These are phyloP conservation scores for Aspergillus udagawae DNA, from an alignment of 2,329 filamentous ascomycete genomes.

Conservation along the genomic window DNA sequence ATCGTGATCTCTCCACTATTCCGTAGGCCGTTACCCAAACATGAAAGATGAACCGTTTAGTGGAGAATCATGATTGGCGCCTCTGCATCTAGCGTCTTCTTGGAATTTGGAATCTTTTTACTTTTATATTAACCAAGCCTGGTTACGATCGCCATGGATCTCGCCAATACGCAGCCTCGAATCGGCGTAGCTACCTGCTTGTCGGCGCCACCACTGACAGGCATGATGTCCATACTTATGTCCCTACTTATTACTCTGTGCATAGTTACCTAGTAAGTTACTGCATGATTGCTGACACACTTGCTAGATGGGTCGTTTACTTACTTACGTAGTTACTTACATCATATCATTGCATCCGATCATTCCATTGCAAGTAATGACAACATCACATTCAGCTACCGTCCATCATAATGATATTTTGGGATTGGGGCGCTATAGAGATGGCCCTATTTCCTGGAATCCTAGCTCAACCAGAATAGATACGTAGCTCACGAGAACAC, in stretches of 20 bases:
- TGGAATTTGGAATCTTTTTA: conserved; percentile 23
- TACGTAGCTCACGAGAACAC: neutral
- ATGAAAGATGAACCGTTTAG: conserved; percentile 15
- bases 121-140: conserved; percentile 11
- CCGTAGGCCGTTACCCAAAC: conserved; percentile 18
- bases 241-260: neutral
- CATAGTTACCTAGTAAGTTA: neutral
- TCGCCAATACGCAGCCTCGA: conserved; percentile 8
- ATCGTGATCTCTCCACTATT: conserved; percentile 13
- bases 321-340: neutral
- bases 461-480: neutral
- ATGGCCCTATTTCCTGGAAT: neutral
- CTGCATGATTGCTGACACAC: too few relatives aligned
- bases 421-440: too few relatives aligned
- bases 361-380: neutral
- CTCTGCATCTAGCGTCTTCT: conserved; percentile 10
- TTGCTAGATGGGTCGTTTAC: neutral
- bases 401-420: neutral
- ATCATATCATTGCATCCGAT: neutral
- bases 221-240: neutral
- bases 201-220: neutral
- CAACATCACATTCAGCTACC: too few relatives aligned
- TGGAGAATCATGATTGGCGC: conserved; percentile 19
- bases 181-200: conserved; percentile 4
- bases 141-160: conserved; percentile 16